Percentiles rank a stretch among this genome's conserved stretches.
Conservation (phyloP, 108 stramenopile species). For the Nitzschia putrida region DNA sequence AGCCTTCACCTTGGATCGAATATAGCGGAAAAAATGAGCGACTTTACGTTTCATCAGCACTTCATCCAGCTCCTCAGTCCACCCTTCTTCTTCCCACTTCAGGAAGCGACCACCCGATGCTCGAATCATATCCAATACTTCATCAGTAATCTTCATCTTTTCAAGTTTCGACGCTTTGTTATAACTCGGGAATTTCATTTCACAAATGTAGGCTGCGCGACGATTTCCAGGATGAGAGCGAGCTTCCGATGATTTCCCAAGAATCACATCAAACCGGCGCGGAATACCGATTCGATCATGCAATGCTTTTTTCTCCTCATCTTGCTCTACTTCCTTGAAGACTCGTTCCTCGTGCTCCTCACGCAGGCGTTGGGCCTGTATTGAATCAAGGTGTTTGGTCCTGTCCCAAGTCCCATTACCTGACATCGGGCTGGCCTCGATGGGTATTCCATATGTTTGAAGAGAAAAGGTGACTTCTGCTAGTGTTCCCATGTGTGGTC, state of each 20-base stretch:
- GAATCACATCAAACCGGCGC: slow-evolving; percentile 8
- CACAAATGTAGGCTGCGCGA: slow-evolving; percentile 2
- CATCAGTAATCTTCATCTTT: slow-evolving; percentile 26
- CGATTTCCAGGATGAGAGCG: slow-evolving; percentile 17
- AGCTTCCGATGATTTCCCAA: slow-evolving; percentile 8
- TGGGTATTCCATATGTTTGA: slow-evolving; percentile 34
- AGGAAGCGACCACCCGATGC: slow-evolving; percentile 31
- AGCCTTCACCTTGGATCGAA: slow-evolving; percentile 11
- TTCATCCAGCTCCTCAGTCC: slow-evolving; percentile 28
- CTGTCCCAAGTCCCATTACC: not conserved
- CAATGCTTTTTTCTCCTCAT: not conserved
- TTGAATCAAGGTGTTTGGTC: not conserved
- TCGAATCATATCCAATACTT: slow-evolving; percentile 25
- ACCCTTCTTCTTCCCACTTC: slow-evolving; percentile 16
- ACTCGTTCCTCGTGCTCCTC: not conserved
- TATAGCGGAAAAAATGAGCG: slow-evolving; percentile 18
- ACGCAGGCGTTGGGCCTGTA: not conserved
- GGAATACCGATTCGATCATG: slow-evolving; percentile 5
- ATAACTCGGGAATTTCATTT: slow-evolving; percentile 11
- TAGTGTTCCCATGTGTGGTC: slow-evolving; percentile 4
- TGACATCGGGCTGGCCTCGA: not conserved
- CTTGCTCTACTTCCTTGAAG: not conserved
- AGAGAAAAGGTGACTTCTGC: slow-evolving; percentile 21
- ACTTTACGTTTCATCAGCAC: slow-evolving; percentile 8
- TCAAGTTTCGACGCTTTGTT: slow-evolving; percentile 1